Evolutionary conservation across 345 rosid genomes (phyloP), one percentile per base, ranked within the genome.

Genomic region (Citrus sinensis): DNA sequence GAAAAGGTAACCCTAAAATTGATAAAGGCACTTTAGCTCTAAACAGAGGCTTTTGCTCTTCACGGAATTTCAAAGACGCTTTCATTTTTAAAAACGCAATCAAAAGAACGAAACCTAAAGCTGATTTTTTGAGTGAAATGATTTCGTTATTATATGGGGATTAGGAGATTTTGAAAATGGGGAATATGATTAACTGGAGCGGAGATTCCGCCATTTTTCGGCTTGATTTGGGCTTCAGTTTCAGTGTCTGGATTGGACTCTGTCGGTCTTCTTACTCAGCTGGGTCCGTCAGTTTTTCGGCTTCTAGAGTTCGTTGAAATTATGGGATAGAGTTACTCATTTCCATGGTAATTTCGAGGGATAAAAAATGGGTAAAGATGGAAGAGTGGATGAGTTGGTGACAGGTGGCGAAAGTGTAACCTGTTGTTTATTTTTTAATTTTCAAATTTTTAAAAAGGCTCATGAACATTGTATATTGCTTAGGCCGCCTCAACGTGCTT

Each of bases 61-160:
- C 97, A 0, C 99, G 94, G 82, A 96, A 96, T 84, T 96, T 96
- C 73, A 94, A 77, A 2, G 98, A 96, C 27, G 97, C 98, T 84
- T 94, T 96, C 99, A 92, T 96, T 76, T 10, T 70, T 29, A 32
- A 24, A 3, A 25, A 54, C 20, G 7, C 7, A 34, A 32, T 35
- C 60, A 19, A 54, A 22, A n/a, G 32, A 76, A 56, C 58, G 6
- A 54, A 54, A 19, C 22, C 58, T 54, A 54, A 4, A 54, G n/a
- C 25, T 32, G 40, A 30, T 7, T 20, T 73, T 20, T 13, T 29
- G 3, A n/a, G 13, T 22, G 9, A 29, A 32, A 3, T 22, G 56
- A 24, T 61, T 25, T 16, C 51, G 56, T 22, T 11, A 19, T 46
- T 73, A 29, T 60, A 54, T n/a, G 40, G 40, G 25, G 27, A 56